Conservation (phyloP, 805 yeast genomes). For the Candida koratica region DNA sequence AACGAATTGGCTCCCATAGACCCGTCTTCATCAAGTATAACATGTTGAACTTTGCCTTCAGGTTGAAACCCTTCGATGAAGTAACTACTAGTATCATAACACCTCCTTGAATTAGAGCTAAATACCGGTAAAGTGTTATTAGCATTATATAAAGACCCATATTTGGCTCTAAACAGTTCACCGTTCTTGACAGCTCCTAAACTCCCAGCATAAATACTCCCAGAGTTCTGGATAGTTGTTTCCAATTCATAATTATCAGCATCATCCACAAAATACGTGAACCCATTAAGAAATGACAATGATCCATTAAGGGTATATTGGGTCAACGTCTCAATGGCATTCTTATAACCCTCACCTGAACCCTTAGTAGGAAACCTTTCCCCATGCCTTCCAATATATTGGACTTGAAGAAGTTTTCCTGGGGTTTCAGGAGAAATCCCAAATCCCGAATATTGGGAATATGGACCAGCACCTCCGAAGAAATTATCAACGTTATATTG, state of each 20-base stretch:
- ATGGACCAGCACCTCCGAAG: slow-evolving; percentile 57
- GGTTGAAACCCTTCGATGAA: slow-evolving; percentile 56
- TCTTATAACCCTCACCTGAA: slow-evolving; percentile 25
- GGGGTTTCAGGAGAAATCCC: slow-evolving; percentile 51
- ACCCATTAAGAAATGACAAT: slow-evolving; percentile 49
- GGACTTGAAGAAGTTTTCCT: slow-evolving; percentile 56
- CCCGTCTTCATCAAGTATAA: slow-evolving; percentile 44
- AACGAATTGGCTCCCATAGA: slow-evolving; percentile 55
- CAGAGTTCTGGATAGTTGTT: slow-evolving; percentile 42
- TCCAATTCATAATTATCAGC: slow-evolving; percentile 44
- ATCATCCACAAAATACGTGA: slow-evolving; percentile 44
- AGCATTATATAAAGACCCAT: slow-evolving; percentile 41
- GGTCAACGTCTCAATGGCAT: slow-evolving; percentile 21
- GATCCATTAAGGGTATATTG: slow-evolving; percentile 41
- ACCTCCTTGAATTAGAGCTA: slow-evolving; percentile 51
- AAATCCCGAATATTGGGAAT: slow-evolving; percentile 46
- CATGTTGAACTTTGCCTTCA: slow-evolving; percentile 21
- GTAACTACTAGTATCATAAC: slow-evolving; percentile 49
- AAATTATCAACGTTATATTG: slow-evolving; percentile 49
- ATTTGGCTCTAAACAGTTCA: slow-evolving; percentile 42
- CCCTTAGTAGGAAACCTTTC: slow-evolving; percentile 53
- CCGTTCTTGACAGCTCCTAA: slow-evolving; percentile 49
- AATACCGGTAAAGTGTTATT: slow-evolving; percentile 45
- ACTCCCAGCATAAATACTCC: slow-evolving; percentile 50
- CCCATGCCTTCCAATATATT: slow-evolving; percentile 71